Evolutionary conservation across 495 filamentous ascomycete genomes (phyloP).

Genomic region (Penicillium canescens): DNA sequence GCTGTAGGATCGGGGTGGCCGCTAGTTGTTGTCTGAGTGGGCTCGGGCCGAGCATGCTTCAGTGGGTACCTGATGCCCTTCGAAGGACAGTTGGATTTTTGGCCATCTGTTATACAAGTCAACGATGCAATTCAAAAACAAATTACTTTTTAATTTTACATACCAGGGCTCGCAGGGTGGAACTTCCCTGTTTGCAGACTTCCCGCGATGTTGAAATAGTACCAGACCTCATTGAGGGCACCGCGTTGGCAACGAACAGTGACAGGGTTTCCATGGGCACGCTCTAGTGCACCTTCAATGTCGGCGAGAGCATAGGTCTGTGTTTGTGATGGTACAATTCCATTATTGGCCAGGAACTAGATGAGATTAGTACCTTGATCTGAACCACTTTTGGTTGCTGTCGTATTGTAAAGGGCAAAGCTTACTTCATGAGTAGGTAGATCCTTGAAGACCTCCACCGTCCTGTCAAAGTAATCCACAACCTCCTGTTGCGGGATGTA

Average conservation of each 20-base stretch:
- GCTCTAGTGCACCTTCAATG: constrained; percentile 64
- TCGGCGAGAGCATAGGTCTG: constrained; percentile 59
- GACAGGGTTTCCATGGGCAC: constrained; percentile 64
- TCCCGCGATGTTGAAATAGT: constrained; percentile 79
- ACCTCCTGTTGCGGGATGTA: constrained; percentile 65
- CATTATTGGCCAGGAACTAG: constrained; percentile 46
- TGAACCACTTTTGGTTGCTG: background rate
- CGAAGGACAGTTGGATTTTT: constrained; percentile 61
- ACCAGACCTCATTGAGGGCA: constrained; percentile 78
- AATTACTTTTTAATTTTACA: constrained; percentile 3
- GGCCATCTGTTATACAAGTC: constrained; percentile 47
- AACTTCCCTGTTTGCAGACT: constrained; percentile 75
- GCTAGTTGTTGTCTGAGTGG: constrained; percentile 36
- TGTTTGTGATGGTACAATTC: constrained; percentile 47
- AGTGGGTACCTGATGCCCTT: constrained; percentile 66
- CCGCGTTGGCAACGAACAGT: constrained; percentile 64
- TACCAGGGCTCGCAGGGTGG: constrained; percentile 61
- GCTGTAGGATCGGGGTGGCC: constrained; percentile 36
- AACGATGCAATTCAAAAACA: background rate
- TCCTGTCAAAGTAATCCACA: constrained; percentile 60
- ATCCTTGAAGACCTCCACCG: constrained; percentile 49
- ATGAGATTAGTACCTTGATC: constrained; percentile 4
- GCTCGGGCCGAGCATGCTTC: constrained; percentile 47
- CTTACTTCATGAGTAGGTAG: constrained; percentile 46
- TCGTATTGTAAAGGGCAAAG: background rate